Evolutionary conservation across 768 basidiomycete genomes (phyloP), one percentile per base, ranked within the genome.

Genomic region (Hericium rajendrae): DNA sequence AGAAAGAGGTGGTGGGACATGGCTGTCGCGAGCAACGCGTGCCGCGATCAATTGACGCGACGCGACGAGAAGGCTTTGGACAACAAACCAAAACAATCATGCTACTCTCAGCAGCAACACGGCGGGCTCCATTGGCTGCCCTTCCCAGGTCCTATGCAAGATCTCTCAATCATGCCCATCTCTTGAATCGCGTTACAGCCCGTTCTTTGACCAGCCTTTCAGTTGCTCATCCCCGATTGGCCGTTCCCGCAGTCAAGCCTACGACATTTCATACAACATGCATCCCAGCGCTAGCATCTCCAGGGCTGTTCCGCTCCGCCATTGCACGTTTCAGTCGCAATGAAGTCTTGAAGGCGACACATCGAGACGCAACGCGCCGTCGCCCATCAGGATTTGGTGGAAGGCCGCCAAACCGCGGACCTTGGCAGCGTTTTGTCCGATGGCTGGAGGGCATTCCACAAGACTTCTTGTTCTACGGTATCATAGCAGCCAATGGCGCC

Each of bases 1-100:
- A 93, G 66, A 71, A 90, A 93, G 38, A 93, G 76, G 73, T 93
- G 91, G 69, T 91, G 88, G 58, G 88, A 91, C 91, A 92, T 92
- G 60, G 16, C 20, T n/a, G 43, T 20, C 43, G 43, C 8, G 20
- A n/a, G 20, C n/a, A 24, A 18, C 49, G 49, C 22, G 48, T n/a
- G 48, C 48, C 48, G 20, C 1, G 49, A 20, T n/a, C 43, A 46
- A 18, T 46, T 18, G n/a, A 15, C 43, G 9, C n/a, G 43, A 46
- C 43, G 43, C 43, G 43, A 18, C 43, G n/a, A 32, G 32, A 32
- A 32, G 32, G 32, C 43, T n/a, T 20, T 6, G n/a, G 16, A 46
- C 43, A 46, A 46, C 43, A 46, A n/a, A 16, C 43, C 43, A n/a
- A 46, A 46, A 46, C 43, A 46, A 46, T 16, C 15, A 46, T 46